These are phyloP conservation scores for Poa pratensis DNA, from an alignment of 176 grass and related monocot species.

Conservation along the genomic window DNA sequence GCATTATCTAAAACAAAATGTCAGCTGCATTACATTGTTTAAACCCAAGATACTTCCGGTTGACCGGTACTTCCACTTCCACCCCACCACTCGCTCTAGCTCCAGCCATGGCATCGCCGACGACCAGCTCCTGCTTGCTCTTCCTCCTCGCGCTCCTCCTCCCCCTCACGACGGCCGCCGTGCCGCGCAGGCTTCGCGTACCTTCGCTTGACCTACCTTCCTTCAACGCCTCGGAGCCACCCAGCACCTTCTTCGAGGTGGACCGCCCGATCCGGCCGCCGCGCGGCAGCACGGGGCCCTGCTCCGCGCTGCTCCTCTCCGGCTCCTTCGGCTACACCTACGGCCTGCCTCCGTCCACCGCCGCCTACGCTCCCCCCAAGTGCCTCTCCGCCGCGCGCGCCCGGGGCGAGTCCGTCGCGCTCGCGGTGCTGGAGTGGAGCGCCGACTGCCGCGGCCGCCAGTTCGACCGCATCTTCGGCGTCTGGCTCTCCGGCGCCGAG, in stretches of 20 bases:
- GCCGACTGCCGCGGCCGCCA: slow-evolving; percentile 72
- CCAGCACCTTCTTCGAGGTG: slow-evolving; percentile 74
- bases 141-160: slow-evolving; percentile 11
- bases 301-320: slow-evolving; percentile 62
- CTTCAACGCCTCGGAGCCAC: slow-evolving; percentile 41
- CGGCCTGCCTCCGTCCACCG: slow-evolving; percentile 45
- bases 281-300: slow-evolving; percentile 41
- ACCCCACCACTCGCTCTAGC: neutral
- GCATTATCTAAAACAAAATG: neutral
- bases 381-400: slow-evolving; percentile 38
- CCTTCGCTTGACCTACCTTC: neutral
- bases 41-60: neutral
- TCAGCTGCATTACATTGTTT: neutral
- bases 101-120: slow-evolving; percentile 32
- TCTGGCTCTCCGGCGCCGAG: slow-evolving; percentile 87
- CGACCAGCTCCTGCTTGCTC: slow-evolving; percentile 1
- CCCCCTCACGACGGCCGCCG: neutral
- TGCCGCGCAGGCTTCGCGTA: neutral
- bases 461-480: slow-evolving; percentile 86
- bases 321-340: slow-evolving; percentile 65
- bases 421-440: slow-evolving; percentile 67
- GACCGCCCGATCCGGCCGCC: slow-evolving; percentile 62
- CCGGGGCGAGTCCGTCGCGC: slow-evolving; percentile 32
- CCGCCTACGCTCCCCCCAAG: slow-evolving; percentile 52
- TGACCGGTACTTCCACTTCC: neutral